These are phyloP conservation scores for Arachis hypogaea DNA, from an alignment of 306 rosid genomes.

Conservation along the genomic window DNA sequence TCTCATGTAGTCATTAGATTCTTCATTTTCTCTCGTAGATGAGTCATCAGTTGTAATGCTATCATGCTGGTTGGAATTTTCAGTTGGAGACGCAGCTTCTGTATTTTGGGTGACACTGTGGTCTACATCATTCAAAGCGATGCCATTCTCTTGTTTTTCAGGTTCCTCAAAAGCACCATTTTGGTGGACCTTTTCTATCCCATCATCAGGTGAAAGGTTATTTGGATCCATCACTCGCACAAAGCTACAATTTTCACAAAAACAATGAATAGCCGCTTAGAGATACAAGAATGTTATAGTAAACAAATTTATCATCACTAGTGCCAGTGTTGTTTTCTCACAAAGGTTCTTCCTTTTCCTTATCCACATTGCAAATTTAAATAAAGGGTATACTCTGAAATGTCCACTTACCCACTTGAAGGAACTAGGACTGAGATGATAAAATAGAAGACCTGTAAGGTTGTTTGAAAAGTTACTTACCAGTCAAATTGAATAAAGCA, in stretches of 20 bases:
- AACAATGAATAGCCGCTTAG: slow-evolving; percentile 19
- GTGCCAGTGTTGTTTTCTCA: neutral
- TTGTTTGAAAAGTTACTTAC: slow-evolving; percentile 27
- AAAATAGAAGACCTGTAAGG: slow-evolving; percentile 40
- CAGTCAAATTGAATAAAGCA: slow-evolving; percentile 17
- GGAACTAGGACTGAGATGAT: slow-evolving; percentile 27
- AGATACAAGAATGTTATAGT: slow-evolving; percentile 16
- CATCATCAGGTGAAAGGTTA: slow-evolving; percentile 51
- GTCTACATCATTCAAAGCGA: slow-evolving; percentile 46
- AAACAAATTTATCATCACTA: neutral
- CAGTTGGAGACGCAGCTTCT: slow-evolving; percentile 45
- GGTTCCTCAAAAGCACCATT: slow-evolving; percentile 63
- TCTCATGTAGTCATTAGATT: slow-evolving; percentile 39
- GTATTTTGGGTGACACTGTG: slow-evolving; percentile 28
- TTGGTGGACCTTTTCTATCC: slow-evolving; percentile 62
- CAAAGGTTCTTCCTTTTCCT: neutral
- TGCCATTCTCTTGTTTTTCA: slow-evolving; percentile 43
- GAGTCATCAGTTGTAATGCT: slow-evolving; percentile 47
- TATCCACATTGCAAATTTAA: neutral
- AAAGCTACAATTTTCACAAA: slow-evolving; percentile 48
- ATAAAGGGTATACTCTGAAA: neutral
- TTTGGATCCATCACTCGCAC: slow-evolving; percentile 70
- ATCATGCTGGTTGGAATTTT: slow-evolving; percentile 45
- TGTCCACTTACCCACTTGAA: slow-evolving; percentile 42
- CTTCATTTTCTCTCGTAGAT: slow-evolving; percentile 48